phyloP scores from a whole-genome alignment of 495 filamentous ascomycete genomes.

The Annulohypoxylon moriforme region DNA sequence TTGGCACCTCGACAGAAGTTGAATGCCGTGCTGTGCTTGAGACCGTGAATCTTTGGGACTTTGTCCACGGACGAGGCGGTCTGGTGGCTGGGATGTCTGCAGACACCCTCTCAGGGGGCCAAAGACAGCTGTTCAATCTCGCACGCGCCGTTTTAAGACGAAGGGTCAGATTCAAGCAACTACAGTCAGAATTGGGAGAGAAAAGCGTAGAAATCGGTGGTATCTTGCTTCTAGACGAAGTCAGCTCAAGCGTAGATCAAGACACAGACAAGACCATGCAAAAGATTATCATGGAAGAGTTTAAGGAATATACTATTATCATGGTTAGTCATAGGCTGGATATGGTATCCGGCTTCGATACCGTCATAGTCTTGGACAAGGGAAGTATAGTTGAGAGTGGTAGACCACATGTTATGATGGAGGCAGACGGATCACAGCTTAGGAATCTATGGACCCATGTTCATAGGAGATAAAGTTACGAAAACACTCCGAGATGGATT shows the following conservation, averaged over 20 bases:
- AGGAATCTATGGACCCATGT: slow-evolving; percentile 11
- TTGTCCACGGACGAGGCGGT: slow-evolving; percentile 62
- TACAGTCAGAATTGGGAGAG: slow-evolving; percentile 29
- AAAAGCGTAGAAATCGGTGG: slow-evolving; percentile 24
- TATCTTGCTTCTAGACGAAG: slow-evolving; percentile 40
- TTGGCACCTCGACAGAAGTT: slow-evolving; percentile 44
- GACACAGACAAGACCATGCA: slow-evolving; percentile 35
- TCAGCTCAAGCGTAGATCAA: slow-evolving; percentile 39
- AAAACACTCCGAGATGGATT: too few relatives aligned
- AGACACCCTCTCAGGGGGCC: slow-evolving; percentile 67
- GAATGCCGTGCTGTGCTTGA: slow-evolving; percentile 61
- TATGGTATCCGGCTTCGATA: slow-evolving; percentile 39
- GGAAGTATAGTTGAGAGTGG: slow-evolving; percentile 38
- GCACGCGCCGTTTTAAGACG: slow-evolving; percentile 67
- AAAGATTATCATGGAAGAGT: slow-evolving; percentile 28
- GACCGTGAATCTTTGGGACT: slow-evolving; percentile 60
- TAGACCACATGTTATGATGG: neutral
- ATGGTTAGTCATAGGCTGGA: slow-evolving; percentile 39
- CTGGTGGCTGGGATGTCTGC: slow-evolving; percentile 63
- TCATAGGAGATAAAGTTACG: too few relatives aligned
- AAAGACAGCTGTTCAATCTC: slow-evolving; percentile 74
- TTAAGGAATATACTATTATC: slow-evolving; percentile 35
- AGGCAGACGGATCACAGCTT: slow-evolving; percentile 13
- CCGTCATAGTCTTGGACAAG: slow-evolving; percentile 44
- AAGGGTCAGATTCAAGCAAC: slow-evolving; percentile 32